phyloP scores from a whole-genome alignment of 1,284 basidiomycete species.

The Hymenochaete sp. region DNA sequence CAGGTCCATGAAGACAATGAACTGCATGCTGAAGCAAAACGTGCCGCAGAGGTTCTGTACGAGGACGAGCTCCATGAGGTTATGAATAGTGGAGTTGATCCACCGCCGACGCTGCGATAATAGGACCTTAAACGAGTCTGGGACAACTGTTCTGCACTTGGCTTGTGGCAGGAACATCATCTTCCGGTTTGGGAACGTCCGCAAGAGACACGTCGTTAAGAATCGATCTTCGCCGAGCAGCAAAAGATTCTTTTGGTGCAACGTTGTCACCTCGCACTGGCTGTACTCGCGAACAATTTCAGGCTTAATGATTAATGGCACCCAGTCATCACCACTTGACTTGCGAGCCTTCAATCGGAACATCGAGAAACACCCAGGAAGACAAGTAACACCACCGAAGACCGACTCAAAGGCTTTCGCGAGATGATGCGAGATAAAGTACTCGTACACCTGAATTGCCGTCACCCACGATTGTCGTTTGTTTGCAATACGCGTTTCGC shows the following conservation, averaged over 20 bases:
- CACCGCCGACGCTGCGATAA: conserved; percentile 96
- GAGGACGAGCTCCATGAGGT: conserved; percentile 96
- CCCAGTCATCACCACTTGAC: conserved; percentile 86
- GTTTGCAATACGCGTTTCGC: conserved; percentile 97
- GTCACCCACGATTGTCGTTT: conserved; percentile 98
- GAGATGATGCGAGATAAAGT: conserved; percentile 98
- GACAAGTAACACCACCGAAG: conserved; percentile 98
- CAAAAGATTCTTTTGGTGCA: conserved; percentile 97
- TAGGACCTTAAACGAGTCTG: conserved; percentile 88
- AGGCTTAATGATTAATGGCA: conserved; percentile 94
- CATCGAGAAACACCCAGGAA: conserved; percentile 99
- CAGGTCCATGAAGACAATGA: conserved; percentile 98
- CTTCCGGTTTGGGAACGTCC: conserved; percentile 96
- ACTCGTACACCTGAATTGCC: conserved; percentile 95
- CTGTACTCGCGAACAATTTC: conserved; percentile 98
- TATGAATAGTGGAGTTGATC: conserved; percentile 99
- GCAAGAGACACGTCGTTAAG: conserved; percentile 87
- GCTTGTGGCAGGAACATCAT: conserved; percentile 99
- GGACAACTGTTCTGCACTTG: conserved; percentile 89
- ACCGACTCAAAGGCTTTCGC: conserved; percentile 99
- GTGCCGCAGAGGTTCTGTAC: conserved; percentile 95
- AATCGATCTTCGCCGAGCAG: conserved; percentile 98
- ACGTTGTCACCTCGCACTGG: conserved; percentile 84
- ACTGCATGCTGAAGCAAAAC: conserved; percentile 97
- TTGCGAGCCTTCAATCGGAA: conserved; percentile 95